Base-by-base conservation (phyloP, 169 alveolate species). In the Plasmodium cynomolgi region DNA sequence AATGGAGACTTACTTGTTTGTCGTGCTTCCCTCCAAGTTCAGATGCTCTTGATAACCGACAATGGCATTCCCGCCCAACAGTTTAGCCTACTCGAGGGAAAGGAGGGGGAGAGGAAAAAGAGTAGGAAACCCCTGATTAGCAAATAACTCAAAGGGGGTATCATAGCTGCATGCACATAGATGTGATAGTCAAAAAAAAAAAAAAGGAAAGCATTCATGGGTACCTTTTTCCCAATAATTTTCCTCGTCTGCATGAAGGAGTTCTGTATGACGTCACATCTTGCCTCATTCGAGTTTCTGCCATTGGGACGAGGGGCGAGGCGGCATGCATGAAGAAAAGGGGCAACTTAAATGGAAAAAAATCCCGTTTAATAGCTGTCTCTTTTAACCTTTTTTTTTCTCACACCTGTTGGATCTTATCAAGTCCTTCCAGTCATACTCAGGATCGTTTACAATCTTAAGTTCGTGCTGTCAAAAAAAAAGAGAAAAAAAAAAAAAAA, bases 371-470 rank as follows among this genome's bases (percentile, higher is more conserved):
- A 47, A 8, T 9, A 13, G 20, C 17, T 23, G 33, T 39, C 33
- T 39, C 54, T 41, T 34, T 71, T 47, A 17, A 20, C 54, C 13
- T 23, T 31, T 81, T 34, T 8, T 20, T 20, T 37, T 1, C 4
- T 20, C 84, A 29, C 83, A 92, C 95, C 95, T 92, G 81, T 72
- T 83, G 68, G 95, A 92, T 92, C 95, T 71, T 47, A 92, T 92
- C 37, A 92, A 82, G 41, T 92, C 95, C 68, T 92, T 92, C 95
- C 95, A 92, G 75, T 92, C 95, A 84, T 92, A 92, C 44, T 92
- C 95, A 6, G 95, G 95, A 58, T 92, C 95, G 31, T 84, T 86
- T 17, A 92, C 95, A 44, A 92, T 86, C 33, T 82, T 81, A 68
- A 92, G 93, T 73, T 92, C 95, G 44, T 92, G 91, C 95, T 92